Evolutionary conservation across 139 green algal species (phyloP).

Genomic region (Chlamydomonas schloesseri): DNA sequence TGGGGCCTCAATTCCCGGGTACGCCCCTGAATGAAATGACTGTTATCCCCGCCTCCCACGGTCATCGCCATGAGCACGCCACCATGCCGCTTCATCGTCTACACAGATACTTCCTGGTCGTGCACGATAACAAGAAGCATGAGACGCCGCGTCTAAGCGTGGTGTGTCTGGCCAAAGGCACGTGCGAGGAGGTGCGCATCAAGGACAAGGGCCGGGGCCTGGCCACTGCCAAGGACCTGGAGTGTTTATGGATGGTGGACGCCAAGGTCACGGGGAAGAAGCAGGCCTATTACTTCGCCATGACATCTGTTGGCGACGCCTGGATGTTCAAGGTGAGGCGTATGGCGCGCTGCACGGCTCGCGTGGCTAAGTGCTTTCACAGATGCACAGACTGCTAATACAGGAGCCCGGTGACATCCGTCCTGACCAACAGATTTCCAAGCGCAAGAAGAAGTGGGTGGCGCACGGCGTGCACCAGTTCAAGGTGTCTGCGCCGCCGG

Average conservation of each 20-base stretch:
- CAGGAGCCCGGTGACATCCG: too few species aligned
- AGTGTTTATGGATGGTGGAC: slow-evolving; percentile 28
- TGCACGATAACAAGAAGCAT: slow-evolving; percentile 29
- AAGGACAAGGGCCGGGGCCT: slow-evolving; percentile 39
- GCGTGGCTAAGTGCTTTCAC: too few species aligned
- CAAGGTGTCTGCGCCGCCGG: neutral
- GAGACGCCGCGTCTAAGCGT: slow-evolving; percentile 13
- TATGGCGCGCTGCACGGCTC: too few species aligned
- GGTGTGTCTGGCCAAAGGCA: neutral
- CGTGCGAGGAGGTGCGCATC: neutral
- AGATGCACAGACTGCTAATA: too few species aligned
- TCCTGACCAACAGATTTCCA: slow-evolving; percentile 1
- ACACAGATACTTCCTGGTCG: neutral
- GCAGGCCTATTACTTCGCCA: slow-evolving; percentile 17
- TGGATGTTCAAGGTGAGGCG: slow-evolving; percentile 19
- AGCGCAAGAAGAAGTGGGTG: slow-evolving; percentile 19
- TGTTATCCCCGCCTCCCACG: neutral
- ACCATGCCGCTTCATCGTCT: neutral
- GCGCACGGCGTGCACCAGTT: slow-evolving; percentile 29
- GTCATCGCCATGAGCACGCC: neutral
- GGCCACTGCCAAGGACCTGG: neutral
- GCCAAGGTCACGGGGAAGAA: slow-evolving; percentile 1
- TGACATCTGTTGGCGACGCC: slow-evolving; percentile 7
- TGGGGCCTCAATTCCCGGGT: neutral
- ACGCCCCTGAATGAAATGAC: neutral